Conservation (phyloP, 306 rosid genomes). For the Prunus salicina region DNA sequence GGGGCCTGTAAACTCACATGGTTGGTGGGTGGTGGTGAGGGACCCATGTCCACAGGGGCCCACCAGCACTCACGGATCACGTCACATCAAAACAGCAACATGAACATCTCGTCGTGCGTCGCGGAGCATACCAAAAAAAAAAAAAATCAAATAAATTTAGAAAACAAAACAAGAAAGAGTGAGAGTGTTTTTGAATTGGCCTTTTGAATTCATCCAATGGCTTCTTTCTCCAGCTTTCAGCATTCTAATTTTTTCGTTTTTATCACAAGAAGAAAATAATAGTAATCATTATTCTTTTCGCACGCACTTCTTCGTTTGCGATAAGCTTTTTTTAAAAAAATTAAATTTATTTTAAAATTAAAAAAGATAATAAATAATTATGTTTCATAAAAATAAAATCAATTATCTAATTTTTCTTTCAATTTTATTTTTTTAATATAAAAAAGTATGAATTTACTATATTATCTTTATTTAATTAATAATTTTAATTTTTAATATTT, state of each 20-base stretch:
- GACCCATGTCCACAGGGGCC: background rate
- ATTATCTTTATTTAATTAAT: no score
- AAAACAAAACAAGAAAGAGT: background rate
- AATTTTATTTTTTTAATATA: no score
- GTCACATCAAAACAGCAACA: background rate
- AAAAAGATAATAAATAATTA: no score
- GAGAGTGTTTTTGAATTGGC: background rate
- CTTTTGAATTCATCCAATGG: background rate
- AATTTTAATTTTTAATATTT: no score
- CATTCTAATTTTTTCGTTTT: background rate
- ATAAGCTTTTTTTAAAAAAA: no score
- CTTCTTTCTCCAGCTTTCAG: background rate
- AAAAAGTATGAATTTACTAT: no score
- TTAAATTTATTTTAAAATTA: no score
- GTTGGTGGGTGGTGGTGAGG: background rate
- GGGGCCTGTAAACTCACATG: background rate
- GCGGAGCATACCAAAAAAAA: background rate
- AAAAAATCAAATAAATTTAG: background rate
- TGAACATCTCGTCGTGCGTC: background rate
- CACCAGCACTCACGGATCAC: background rate
- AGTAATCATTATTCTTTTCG: background rate
- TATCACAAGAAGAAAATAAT: background rate
- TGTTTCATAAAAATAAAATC: no score
- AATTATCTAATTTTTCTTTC: no score
- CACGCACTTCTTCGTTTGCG: rapidly evolving